phyloP scores from a whole-genome alignment of 176 grass and related monocot species.

The Cocos nucifera region DNA sequence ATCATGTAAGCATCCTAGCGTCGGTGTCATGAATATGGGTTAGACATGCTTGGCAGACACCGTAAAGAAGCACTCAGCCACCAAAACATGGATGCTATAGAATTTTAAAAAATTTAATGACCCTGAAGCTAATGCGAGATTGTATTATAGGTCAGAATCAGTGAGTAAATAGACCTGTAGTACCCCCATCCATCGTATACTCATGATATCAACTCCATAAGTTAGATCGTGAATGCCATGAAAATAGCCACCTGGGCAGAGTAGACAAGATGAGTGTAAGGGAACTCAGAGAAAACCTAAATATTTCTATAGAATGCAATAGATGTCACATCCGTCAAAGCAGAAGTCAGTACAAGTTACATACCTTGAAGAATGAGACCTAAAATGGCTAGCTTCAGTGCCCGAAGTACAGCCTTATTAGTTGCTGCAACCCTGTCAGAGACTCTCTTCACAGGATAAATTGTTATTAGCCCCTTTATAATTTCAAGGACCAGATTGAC shows the following conservation, averaged over 20 bases:
- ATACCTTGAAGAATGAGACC: slow-evolving; percentile 93
- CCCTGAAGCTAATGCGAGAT: not conserved
- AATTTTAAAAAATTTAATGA: not conserved
- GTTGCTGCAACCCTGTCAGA: slow-evolving; percentile 55
- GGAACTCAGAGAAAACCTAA: not conserved
- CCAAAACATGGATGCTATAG: too few species aligned
- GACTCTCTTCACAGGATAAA: slow-evolving; percentile 40
- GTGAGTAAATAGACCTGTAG: slow-evolving; percentile 45
- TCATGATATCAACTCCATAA: slow-evolving; percentile 62
- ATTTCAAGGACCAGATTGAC: not conserved
- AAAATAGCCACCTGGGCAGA: slow-evolving; percentile 62
- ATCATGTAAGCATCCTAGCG: too few species aligned
- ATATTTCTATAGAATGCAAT: not conserved
- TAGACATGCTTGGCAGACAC: too few species aligned
- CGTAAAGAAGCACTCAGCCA: too few species aligned
- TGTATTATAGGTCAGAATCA: slow-evolving; percentile 5
- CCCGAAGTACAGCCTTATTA: slow-evolving; percentile 58
- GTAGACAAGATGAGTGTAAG: not conserved
- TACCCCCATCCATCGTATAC: slow-evolving; percentile 73
- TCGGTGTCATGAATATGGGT: too few species aligned
- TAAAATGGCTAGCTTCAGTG: slow-evolving; percentile 69
- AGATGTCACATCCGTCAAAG: not conserved
- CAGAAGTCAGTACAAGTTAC: not conserved
- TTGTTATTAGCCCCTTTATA: not conserved
- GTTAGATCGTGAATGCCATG: slow-evolving; percentile 70